phyloP scores from a whole-genome alignment of 1,284 basidiomycete species.

The Ustilago sp. region DNA sequence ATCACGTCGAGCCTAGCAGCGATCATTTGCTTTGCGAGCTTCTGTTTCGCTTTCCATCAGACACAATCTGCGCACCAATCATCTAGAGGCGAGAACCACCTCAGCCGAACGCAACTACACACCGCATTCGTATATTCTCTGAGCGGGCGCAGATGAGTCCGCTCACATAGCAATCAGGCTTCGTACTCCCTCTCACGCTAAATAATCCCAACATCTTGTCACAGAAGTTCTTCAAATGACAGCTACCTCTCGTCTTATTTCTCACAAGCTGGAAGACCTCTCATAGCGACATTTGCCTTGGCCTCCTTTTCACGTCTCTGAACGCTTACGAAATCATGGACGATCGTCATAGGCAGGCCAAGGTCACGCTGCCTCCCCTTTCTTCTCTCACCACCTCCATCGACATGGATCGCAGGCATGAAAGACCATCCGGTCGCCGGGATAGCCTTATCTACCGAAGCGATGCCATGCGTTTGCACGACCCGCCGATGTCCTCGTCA shows the following conservation, averaged over 20 bases:
- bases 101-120: not conserved
- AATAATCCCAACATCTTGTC: not conserved
- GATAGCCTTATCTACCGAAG: not conserved
- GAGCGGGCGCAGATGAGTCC: not conserved
- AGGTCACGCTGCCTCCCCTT: constrained; percentile 40
- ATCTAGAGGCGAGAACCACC: not conserved
- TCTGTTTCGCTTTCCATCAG: not conserved
- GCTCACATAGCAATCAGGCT: not conserved
- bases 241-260: not conserved
- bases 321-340: constrained; percentile 18
- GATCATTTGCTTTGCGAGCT: constrained; percentile 18
- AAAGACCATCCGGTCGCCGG: not conserved
- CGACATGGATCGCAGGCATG: constrained; percentile 17
- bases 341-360: constrained; percentile 9
- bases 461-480: not conserved
- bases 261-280: not conserved
- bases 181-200: not conserved
- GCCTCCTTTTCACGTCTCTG: not conserved
- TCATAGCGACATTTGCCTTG: not conserved
- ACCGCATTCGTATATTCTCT: not conserved
- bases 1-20: not conserved
- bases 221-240: constrained; percentile 3
- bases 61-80: not conserved
- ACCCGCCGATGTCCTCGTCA: not conserved
- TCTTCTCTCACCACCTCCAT: constrained; percentile 40